Conservation (phyloP, 495 filamentous ascomycete genomes). For the Hypoxylon trugodes region DNA sequence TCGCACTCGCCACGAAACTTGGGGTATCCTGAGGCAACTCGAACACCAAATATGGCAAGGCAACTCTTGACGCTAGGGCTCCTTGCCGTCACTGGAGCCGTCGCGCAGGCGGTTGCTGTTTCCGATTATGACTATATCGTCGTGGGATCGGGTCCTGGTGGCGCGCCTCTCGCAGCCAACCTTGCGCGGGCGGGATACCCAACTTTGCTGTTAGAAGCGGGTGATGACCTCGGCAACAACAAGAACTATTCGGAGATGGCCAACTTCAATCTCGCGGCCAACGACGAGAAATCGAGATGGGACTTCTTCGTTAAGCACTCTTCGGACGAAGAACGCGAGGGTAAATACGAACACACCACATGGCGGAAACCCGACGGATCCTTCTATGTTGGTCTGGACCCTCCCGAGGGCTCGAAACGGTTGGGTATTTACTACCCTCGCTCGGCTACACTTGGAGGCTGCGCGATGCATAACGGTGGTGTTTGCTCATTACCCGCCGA, state of each 20-base stretch:
- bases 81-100: slow-evolving; percentile 39
- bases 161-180: slow-evolving; percentile 68
- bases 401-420: slow-evolving; percentile 51
- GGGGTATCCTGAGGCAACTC: not conserved
- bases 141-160: slow-evolving; percentile 71
- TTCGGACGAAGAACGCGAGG: slow-evolving; percentile 50
- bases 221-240: slow-evolving; percentile 65
- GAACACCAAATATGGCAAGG: slow-evolving; percentile 19
- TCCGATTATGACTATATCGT: slow-evolving; percentile 78
- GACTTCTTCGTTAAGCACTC: slow-evolving; percentile 63
- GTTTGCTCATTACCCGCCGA: slow-evolving; percentile 53
- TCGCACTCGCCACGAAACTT: not conserved
- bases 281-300: slow-evolving; percentile 59
- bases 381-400: slow-evolving; percentile 57
- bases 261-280: slow-evolving; percentile 54
- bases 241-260: slow-evolving; percentile 51
- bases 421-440: slow-evolving; percentile 60
- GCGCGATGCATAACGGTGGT: slow-evolving; percentile 60
- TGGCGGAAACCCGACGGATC: slow-evolving; percentile 55
- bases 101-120: slow-evolving; percentile 33
- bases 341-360: slow-evolving; percentile 54
- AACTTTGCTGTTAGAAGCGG: slow-evolving; percentile 70
- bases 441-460: slow-evolving; percentile 57
- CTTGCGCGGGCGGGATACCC: slow-evolving; percentile 68
- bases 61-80: slow-evolving; percentile 36